Evolutionary conservation across 2,329 filamentous ascomycete species (phyloP).

Genomic region (Lachnellula arida): DNA sequence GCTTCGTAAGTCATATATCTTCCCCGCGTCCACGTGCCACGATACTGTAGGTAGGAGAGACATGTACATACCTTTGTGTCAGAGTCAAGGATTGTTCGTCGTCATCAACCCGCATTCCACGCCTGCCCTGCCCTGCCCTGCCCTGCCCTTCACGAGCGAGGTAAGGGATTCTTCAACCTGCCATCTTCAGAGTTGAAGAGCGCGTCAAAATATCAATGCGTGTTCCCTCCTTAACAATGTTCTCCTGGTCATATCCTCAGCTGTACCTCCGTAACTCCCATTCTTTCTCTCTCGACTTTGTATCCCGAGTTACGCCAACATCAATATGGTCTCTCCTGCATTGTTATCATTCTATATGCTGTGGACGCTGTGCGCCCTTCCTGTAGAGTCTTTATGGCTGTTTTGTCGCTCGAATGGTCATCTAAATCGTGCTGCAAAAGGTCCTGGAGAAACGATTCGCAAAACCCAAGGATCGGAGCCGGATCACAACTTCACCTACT

Average conservation of each 20-base stretch:
- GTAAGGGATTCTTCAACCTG: background rate
- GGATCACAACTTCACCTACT: background rate
- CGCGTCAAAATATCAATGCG: background rate
- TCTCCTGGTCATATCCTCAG: background rate
- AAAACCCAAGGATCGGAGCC: background rate
- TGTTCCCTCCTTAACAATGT: background rate
- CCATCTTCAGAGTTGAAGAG: slow-evolving; percentile 6
- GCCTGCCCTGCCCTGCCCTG: background rate
- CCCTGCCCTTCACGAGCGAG: background rate
- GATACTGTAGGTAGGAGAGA: background rate
- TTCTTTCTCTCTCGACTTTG: background rate
- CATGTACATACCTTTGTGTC: background rate
- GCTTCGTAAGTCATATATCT: background rate
- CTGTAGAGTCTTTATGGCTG: slow-evolving; percentile 9
- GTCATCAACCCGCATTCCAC: background rate
- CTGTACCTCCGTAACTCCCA: background rate
- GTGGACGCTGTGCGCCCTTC: slow-evolving; percentile 8
- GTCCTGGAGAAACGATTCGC: background rate
- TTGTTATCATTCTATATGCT: slow-evolving; percentile 2
- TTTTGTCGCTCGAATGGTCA: slow-evolving; percentile 5
- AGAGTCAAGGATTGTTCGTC: background rate
- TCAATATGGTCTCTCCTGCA: slow-evolving; percentile 1
- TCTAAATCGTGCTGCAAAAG: background rate
- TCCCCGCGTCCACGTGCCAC: background rate
- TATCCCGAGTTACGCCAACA: background rate